Evolutionary conservation across 2,329 filamentous ascomycete genomes (phyloP), one percentile per base, ranked within the genome.

Genomic region (Penicillium digitatum): DNA sequence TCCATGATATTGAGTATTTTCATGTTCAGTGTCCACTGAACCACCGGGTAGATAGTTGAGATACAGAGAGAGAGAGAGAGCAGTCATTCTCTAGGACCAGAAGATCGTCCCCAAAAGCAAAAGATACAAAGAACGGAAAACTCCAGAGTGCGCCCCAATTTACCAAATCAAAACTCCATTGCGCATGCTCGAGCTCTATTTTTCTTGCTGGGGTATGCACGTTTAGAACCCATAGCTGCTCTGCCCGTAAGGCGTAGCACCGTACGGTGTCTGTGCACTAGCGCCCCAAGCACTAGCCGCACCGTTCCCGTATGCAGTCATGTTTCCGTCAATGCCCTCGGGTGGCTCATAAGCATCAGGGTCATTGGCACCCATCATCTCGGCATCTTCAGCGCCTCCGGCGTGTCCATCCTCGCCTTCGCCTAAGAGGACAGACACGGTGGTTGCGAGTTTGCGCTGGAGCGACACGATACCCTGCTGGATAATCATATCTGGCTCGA

Each of bases 401-500:
- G 81, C 83, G 60, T 80, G 74, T 40, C 73, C 80, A 56, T 84
- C 83, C 35, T 79, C 80, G 48, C 82, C 81, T 44, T 75, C 74
- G 59, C 76, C 82, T 51, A 81, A 80, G 62, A 87, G 74, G 31
- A 84, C 82, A 56, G 83, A 79, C 57, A 96, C 87, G 37, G 96
- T 83, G 4, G 81, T 82, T 2, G 92, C 94, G 34, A 99, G 83
- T 77, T 99, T 99, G 63, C 88, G 84, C 72, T 97, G 94, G 53
- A 99, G 79, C 27, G 90, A 87, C 60, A 88, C 86, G 72, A 99
- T 95, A 32, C 91, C 92, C 66, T 90, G 86, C 66, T 92, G 87
- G 48, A 99, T 85, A 64, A 97, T 94, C 59, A 85, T 82, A 68
- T 99, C 93, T 0, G 94, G 93, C 29, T 94, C 89, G 57, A 97